These are phyloP conservation scores for Globisporangium cystogenes DNA, from an alignment of 352 stramenopile species.

Conservation along the genomic window DNA sequence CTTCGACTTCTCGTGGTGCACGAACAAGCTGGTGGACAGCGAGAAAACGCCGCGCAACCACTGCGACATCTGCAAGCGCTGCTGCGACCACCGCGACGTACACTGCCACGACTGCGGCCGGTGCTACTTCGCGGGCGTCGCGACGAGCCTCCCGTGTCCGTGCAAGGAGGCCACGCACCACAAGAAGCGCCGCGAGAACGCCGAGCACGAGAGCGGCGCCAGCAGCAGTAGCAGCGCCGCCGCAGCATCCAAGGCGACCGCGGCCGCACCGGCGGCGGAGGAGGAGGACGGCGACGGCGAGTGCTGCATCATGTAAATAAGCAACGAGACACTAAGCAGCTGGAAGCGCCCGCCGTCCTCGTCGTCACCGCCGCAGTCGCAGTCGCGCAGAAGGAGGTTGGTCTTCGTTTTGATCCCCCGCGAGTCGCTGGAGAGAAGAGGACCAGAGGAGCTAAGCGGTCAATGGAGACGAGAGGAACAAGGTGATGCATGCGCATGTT, in stretches of 20 bases:
- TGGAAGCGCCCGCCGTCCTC: background rate
- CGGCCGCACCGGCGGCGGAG: slow-evolving; percentile 43
- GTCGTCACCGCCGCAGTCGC: background rate
- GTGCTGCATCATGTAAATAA: slow-evolving; percentile 76
- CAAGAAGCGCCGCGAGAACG: slow-evolving; percentile 44
- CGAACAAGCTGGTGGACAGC: slow-evolving; percentile 71
- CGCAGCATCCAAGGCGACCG: slow-evolving; percentile 3
- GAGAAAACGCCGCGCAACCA: slow-evolving; percentile 76
- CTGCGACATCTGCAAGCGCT: slow-evolving; percentile 83
- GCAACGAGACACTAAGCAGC: background rate
- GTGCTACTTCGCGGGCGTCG: slow-evolving; percentile 85
- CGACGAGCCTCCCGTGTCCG: slow-evolving; percentile 66
- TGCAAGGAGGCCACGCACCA: slow-evolving; percentile 60
- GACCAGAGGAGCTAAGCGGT: background rate
- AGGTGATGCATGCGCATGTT: background rate
- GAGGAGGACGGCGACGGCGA: slow-evolving; percentile 68
- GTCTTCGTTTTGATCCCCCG: background rate
- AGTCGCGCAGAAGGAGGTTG: no score
- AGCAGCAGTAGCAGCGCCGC: slow-evolving; percentile 2
- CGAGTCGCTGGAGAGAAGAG: background rate
- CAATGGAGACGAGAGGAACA: background rate
- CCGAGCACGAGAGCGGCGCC: slow-evolving; percentile 2
- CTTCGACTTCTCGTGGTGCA: slow-evolving; percentile 83
- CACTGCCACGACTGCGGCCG: slow-evolving; percentile 78
- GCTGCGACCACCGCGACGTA: slow-evolving; percentile 82